These are phyloP conservation scores for Penicillium pancosmium DNA, from an alignment of 495 filamentous ascomycete genomes.

Conservation along the genomic window DNA sequence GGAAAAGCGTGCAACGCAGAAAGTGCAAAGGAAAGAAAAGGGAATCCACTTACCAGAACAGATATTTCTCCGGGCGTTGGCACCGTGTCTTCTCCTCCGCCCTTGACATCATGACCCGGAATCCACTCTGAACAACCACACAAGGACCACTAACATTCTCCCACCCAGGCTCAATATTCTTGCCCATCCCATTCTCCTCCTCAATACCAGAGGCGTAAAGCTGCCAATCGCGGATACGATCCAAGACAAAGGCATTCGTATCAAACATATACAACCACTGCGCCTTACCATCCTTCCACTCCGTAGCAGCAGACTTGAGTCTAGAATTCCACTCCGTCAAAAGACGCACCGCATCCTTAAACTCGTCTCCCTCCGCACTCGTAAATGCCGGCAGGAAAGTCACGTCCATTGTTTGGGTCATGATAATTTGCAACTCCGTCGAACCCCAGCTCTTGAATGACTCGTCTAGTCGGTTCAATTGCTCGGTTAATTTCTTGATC, in stretches of 20 bases:
- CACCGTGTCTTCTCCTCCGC: slow-evolving; percentile 32
- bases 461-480: slow-evolving; percentile 42
- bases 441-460: slow-evolving; percentile 41
- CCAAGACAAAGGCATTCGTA: slow-evolving; percentile 51
- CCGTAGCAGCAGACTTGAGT: slow-evolving; percentile 39
- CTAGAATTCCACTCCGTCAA: slow-evolving; percentile 50
- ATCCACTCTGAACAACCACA: slow-evolving; percentile 32
- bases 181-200: slow-evolving; percentile 46
- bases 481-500: slow-evolving; percentile 48
- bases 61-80: slow-evolving; percentile 49
- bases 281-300: slow-evolving; percentile 41
- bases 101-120: slow-evolving; percentile 42
- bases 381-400: slow-evolving; percentile 53
- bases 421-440: slow-evolving; percentile 48
- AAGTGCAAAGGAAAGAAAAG: not conserved
- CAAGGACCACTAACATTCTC: slow-evolving; percentile 43
- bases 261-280: slow-evolving; percentile 50
- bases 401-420: slow-evolving; percentile 53
- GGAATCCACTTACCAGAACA: slow-evolving; percentile 52
- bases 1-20: not conserved
- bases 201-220: slow-evolving; percentile 46
- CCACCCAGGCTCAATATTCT: slow-evolving; percentile 42
- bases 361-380: slow-evolving; percentile 29
- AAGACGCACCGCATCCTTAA: slow-evolving; percentile 46
- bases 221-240: slow-evolving; percentile 51